Percentiles rank a stretch among this genome's conserved stretches.
These are phyloP conservation scores for Eucalyptus melliodora DNA, from an alignment of 345 rosid species.

Conservation along the genomic window DNA sequence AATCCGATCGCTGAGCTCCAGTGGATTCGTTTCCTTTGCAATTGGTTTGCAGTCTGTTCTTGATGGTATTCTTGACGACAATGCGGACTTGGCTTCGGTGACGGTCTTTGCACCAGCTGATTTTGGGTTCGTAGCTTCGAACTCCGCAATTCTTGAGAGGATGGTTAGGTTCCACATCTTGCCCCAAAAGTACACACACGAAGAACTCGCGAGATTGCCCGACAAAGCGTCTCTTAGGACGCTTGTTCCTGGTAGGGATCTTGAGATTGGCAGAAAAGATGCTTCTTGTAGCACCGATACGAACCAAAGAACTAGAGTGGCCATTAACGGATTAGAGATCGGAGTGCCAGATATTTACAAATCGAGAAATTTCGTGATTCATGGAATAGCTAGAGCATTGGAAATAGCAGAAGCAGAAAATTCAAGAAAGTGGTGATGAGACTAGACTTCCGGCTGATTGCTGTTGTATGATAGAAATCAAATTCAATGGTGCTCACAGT, in stretches of 20 bases:
- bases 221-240: slow-evolving; percentile 27
- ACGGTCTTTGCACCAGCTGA: slow-evolving; percentile 59
- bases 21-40: slow-evolving; percentile 65
- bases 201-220: slow-evolving; percentile 34
- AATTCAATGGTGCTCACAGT: neutral
- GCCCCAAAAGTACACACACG: slow-evolving; percentile 16
- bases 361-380: slow-evolving; percentile 37
- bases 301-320: neutral
- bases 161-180: slow-evolving; percentile 49
- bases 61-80: slow-evolving; percentile 33
- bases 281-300: neutral
- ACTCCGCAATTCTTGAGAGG: slow-evolving; percentile 38
- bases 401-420: neutral
- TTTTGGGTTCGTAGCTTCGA: slow-evolving; percentile 27
- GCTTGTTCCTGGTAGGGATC: slow-evolving; percentile 26
- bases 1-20: slow-evolving; percentile 47
- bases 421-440: neutral
- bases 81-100: slow-evolving; percentile 22
- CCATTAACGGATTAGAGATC: slow-evolving; percentile 39
- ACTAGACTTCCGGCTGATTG: neutral
- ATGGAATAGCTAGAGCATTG: slow-evolving; percentile 43
- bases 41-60: slow-evolving; percentile 61
- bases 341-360: slow-evolving; percentile 37
- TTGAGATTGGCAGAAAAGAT: slow-evolving; percentile 10
- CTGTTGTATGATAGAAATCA: neutral